Percentiles rank a stretch among this genome's conserved stretches.
These are phyloP conservation scores for Metarhizium guizhouense DNA, from an alignment of 2,329 filamentous ascomycete species.

Conservation along the genomic window DNA sequence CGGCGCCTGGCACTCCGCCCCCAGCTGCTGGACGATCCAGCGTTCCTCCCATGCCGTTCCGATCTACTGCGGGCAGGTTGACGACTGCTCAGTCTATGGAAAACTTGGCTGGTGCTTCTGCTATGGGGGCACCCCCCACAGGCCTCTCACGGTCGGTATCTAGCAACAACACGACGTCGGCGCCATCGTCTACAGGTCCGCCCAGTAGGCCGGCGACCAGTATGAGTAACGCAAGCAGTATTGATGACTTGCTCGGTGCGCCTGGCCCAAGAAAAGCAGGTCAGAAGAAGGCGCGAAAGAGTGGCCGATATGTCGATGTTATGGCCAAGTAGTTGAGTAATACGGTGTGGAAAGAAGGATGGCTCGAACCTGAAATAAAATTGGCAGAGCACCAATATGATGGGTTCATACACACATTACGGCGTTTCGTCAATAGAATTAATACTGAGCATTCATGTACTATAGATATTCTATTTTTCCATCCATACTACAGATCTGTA, in stretches of 20 bases:
- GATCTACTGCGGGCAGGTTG: neutral
- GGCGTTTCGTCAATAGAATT: constrained; percentile 4
- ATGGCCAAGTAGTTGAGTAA: constrained; percentile 58
- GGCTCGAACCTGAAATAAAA: neutral
- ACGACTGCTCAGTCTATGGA: constrained; percentile 3
- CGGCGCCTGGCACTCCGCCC: constrained; percentile 21
- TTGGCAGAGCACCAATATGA: neutral
- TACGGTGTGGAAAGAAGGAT: neutral
- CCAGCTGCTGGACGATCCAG: constrained; percentile 19
- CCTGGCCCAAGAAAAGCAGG: constrained; percentile 59
- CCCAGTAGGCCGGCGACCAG: constrained; percentile 66
- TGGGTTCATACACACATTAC: neutral
- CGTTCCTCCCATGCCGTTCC: constrained; percentile 24
- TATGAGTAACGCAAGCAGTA: constrained; percentile 86
- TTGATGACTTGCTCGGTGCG: constrained; percentile 83
- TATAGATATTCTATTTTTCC: neutral
- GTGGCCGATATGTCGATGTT: constrained; percentile 87
- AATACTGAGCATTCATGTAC: constrained; percentile 5
- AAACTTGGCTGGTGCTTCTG: constrained; percentile 26
- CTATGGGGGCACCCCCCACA: constrained; percentile 22
- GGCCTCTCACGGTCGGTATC: constrained; percentile 39
- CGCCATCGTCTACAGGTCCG: constrained; percentile 35
- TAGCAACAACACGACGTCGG: constrained; percentile 29
- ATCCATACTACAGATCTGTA: neutral
- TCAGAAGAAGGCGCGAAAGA: constrained; percentile 66